phyloP scores from a whole-genome alignment of 805 yeast genomes.

The Ogataea wickerhamii region DNA sequence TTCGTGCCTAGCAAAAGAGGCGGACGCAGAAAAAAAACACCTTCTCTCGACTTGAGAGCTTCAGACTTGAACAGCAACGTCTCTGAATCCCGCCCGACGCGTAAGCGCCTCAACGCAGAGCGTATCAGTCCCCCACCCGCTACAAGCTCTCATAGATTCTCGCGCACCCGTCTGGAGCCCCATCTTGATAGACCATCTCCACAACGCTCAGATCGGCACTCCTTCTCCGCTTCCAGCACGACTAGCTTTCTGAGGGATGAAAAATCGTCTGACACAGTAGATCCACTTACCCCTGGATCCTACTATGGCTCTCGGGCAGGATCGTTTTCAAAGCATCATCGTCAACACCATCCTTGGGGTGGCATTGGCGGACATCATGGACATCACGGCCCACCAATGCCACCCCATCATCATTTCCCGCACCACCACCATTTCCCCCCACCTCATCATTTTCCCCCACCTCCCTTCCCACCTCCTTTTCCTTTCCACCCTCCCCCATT shows the following conservation, averaged over 20 bases:
- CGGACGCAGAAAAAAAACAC: slow-evolving; percentile 44
- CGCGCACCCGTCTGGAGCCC: no score
- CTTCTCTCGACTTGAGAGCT: slow-evolving; percentile 8
- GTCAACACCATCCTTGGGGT: slow-evolving; percentile 1
- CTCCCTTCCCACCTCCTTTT: slow-evolving; percentile 24
- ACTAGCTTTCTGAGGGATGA: background rate
- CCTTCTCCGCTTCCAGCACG: background rate
- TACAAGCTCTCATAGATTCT: no score
- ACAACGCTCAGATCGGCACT: background rate
- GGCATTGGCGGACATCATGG: slow-evolving; percentile 1
- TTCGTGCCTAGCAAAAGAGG: slow-evolving; percentile 57
- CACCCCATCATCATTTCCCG: slow-evolving; percentile 15
- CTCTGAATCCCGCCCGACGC: no score
- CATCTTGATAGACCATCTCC: background rate
- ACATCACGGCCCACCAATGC: slow-evolving; percentile 10
- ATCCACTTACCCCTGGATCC: background rate
- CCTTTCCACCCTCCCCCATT: slow-evolving; percentile 22
- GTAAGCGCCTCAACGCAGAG: no score
- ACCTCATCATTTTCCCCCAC: slow-evolving; percentile 18
- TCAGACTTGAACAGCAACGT: no score
- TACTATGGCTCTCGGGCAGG: background rate
- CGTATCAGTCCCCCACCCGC: no score
- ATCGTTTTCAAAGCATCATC: no score
- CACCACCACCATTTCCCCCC: slow-evolving; percentile 28
- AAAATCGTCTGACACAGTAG: background rate